Conservation (phyloP, 2,329 filamentous ascomycete genomes). For the Remersonia thermophila region DNA sequence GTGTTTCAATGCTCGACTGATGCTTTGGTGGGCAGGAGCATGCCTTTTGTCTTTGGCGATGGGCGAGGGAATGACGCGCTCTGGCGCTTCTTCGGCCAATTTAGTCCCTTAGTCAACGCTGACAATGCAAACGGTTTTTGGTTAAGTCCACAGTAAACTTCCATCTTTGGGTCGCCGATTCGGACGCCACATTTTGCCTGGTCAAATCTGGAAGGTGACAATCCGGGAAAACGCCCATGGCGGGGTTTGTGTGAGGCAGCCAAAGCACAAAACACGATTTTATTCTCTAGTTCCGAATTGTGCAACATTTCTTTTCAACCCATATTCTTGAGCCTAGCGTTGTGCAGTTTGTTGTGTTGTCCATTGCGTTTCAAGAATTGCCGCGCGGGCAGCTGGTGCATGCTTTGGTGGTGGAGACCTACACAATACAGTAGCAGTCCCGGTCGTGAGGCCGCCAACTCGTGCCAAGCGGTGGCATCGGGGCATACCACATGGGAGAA, state of each 20-base stretch:
- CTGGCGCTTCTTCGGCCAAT: constrained; percentile 1
- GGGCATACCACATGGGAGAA: too few species aligned
- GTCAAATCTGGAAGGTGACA: constrained; percentile 6
- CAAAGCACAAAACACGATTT: neutral
- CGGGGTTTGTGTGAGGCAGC: neutral
- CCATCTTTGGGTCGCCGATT: neutral
- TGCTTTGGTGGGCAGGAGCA: neutral
- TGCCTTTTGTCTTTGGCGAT: constrained; percentile 5
- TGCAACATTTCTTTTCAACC: too few species aligned
- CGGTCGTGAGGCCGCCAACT: too few species aligned
- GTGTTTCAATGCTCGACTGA: neutral
- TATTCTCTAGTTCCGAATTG: too few species aligned
- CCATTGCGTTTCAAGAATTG: too few species aligned
- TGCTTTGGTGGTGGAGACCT: too few species aligned
- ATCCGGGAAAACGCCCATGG: neutral
- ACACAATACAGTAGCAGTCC: too few species aligned
- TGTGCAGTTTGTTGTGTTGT: too few species aligned
- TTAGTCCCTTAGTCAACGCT: constrained; percentile 11
- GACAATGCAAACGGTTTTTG: constrained; percentile 9
- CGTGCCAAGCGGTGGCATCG: neutral
- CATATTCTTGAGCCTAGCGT: too few species aligned
- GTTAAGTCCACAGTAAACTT: too few species aligned
- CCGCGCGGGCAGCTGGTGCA: too few species aligned
- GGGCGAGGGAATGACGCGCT: neutral
- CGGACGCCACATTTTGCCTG: constrained; percentile 5